Evolutionary conservation across 163 green algal species (phyloP).

Genomic region (Volvox carteri): DNA sequence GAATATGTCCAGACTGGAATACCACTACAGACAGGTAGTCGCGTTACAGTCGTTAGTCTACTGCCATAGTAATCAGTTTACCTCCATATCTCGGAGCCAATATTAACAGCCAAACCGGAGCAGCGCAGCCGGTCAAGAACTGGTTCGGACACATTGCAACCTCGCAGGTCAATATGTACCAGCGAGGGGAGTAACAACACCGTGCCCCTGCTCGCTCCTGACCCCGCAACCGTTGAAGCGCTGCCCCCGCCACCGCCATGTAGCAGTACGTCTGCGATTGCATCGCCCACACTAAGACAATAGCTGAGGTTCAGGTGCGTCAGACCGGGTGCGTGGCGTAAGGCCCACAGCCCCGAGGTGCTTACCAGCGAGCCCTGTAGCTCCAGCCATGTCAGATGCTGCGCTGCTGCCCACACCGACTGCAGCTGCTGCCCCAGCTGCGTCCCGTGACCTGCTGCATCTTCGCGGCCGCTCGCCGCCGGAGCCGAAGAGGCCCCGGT

Average conservation of each 20-base stretch:
- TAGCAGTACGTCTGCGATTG: slow-evolving; percentile 6
- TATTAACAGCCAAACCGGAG: slow-evolving; percentile 1
- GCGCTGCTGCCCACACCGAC: background rate
- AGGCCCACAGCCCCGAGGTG: slow-evolving; percentile 6
- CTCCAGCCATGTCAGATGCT: slow-evolving; percentile 6
- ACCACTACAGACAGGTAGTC: too few species aligned
- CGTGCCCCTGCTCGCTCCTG: background rate
- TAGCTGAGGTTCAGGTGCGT: slow-evolving; percentile 31
- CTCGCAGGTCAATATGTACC: slow-evolving; percentile 30
- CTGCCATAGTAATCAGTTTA: too few species aligned
- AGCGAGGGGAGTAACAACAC: slow-evolving; percentile 34
- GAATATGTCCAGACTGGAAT: too few species aligned
- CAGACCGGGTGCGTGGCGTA: slow-evolving; percentile 1
- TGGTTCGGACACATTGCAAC: slow-evolving; percentile 21
- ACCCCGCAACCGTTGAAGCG: background rate
- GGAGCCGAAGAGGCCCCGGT: too few species aligned
- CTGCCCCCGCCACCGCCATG: background rate
- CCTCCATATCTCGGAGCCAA: background rate
- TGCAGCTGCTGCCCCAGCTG: too few species aligned
- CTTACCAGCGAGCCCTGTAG: slow-evolving; percentile 29
- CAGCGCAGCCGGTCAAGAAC: background rate
- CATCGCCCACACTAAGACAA: slow-evolving; percentile 15
- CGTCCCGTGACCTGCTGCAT: too few species aligned
- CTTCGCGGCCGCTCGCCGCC: too few species aligned
- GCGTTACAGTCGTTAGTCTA: too few species aligned